Evolutionary conservation across 2,329 filamentous ascomycete genomes (phyloP), one percentile per base, ranked within the genome.

Genomic region (Dendryphion nanum): DNA sequence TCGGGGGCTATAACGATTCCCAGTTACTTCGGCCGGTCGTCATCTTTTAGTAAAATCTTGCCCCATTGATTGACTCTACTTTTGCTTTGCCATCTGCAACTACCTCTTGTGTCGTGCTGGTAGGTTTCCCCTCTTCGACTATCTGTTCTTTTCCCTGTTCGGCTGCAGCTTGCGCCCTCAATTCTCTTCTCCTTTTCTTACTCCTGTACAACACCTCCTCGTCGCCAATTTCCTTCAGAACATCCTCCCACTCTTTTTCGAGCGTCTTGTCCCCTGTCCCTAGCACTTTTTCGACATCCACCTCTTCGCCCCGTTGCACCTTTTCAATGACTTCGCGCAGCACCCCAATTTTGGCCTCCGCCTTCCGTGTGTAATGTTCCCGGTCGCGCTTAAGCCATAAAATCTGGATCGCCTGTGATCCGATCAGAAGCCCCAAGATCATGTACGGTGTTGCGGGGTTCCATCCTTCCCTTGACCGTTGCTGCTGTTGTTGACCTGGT

Each of bases 321-420:
- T 54, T 35, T 40, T 62, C 58, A 15, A 96, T 85, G 13, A 86
- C 75, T 57, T 95, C 91, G 26, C 79, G 79, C 42, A 98, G 67
- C 19, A 89, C 60, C 3, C 76, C 78, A 46, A 98, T 86, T 59
- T 86, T 85, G 5, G 86, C 82, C 51, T 95, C 86, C 4, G 89
- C 83, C 50, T 82, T 81, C 35, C 90, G 81, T 57, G 76, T 80
- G 53, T 86, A 90, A 7, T 82, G 80, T 20, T 77, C 74, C 57
- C 83, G 85, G 35, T 90, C 83, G 52, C 86, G 86, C 54, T 83
- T 85, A 54, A 97, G 64, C 23, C 82, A 76, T 57, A 98, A 84
- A 76, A 93, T 86, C 56, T 96, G 87, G 53, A 98, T 96, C 12
- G 91, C 87, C 75, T 96, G 95, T 45, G 89, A 95, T 4, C 94